These are phyloP conservation scores for Phaeophleospora eucalypticola DNA, from an alignment of 2,329 filamentous ascomycete genomes.

Conservation along the genomic window DNA sequence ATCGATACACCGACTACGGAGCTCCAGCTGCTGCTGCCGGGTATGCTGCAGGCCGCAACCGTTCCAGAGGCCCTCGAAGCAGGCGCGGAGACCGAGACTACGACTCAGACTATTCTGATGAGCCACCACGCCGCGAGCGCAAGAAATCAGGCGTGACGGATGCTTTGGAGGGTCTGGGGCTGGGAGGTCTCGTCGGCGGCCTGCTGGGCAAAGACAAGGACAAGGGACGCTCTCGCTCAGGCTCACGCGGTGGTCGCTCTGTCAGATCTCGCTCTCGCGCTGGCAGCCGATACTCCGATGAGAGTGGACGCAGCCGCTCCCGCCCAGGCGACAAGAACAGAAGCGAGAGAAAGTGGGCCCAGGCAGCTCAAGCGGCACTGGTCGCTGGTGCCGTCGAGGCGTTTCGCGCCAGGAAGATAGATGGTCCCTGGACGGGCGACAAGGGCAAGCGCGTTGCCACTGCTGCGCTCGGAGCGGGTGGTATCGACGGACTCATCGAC, in stretches of 20 bases:
- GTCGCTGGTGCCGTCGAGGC: constrained; percentile 88
- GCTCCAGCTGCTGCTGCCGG: constrained; percentile 37
- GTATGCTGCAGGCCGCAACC: constrained; percentile 33
- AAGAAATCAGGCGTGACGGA: constrained; percentile 61
- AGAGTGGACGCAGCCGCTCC: constrained; percentile 48
- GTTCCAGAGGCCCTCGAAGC: constrained; percentile 31
- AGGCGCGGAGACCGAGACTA: constrained; percentile 44
- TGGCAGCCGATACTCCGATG: constrained; percentile 46
- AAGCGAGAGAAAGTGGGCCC: constrained; percentile 60
- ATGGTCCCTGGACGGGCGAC: constrained; percentile 82
- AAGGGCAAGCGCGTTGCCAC: constrained; percentile 91
- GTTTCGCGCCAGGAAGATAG: constrained; percentile 83
- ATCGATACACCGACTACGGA: constrained; percentile 52
- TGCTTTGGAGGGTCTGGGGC: constrained; percentile 54
- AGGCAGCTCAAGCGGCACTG: constrained; percentile 86
- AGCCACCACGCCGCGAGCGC: constrained; percentile 40
- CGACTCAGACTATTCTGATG: constrained; percentile 41
- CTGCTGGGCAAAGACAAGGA: constrained; percentile 46
- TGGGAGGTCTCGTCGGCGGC: constrained; percentile 52
- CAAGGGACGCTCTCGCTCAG: constrained; percentile 60
- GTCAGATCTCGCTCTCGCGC: constrained; percentile 46
- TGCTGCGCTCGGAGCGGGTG: constrained; percentile 77
- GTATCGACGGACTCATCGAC: constrained; percentile 72
- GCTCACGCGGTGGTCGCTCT: constrained; percentile 48
- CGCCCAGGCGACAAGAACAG: constrained; percentile 53